Percentiles rank a stretch among this genome's conserved stretches.
Conservation (phyloP, 1,284 basidiomycete genomes). For the Coniferiporia sulphurascens region DNA sequence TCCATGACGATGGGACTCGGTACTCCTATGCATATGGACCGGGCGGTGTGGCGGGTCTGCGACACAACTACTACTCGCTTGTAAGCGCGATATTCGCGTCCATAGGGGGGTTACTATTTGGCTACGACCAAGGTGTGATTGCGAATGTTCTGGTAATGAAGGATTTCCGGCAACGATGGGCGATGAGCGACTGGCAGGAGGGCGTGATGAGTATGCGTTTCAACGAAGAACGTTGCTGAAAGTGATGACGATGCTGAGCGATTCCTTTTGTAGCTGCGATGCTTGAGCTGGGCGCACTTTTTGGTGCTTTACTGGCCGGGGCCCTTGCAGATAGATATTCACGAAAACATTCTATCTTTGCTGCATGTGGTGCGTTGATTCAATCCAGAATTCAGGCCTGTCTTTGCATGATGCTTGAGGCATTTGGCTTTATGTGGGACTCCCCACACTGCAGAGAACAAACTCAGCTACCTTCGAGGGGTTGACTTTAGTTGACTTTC, state of each 20-base stretch:
- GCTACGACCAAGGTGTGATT: constrained; percentile 74
- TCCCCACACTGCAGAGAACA: constrained; percentile 51
- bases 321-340: constrained; percentile 64
- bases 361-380: constrained; percentile 49
- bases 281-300: constrained; percentile 69
- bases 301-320: constrained; percentile 66
- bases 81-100: constrained; percentile 68
- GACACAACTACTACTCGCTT: constrained; percentile 56
- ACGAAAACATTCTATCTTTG: constrained; percentile 58
- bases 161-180: constrained; percentile 62
- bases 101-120: constrained; percentile 76
- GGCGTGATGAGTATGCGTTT: constrained; percentile 65
- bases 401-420: constrained; percentile 25
- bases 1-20: constrained; percentile 23
- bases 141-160: constrained; percentile 82
- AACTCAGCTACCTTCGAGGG: constrained; percentile 60
- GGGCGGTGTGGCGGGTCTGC: constrained; percentile 54
- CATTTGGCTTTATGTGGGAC: constrained; percentile 82
- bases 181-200: constrained; percentile 64
- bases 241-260: background rate
- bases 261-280: constrained; percentile 50
- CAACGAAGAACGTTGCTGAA: background rate
- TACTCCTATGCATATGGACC: constrained; percentile 71
- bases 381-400: background rate
- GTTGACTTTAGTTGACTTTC: constrained; percentile 36